Base-by-base conservation (phyloP, 345 rosid species). In the Bruguiera parviflora region DNA sequence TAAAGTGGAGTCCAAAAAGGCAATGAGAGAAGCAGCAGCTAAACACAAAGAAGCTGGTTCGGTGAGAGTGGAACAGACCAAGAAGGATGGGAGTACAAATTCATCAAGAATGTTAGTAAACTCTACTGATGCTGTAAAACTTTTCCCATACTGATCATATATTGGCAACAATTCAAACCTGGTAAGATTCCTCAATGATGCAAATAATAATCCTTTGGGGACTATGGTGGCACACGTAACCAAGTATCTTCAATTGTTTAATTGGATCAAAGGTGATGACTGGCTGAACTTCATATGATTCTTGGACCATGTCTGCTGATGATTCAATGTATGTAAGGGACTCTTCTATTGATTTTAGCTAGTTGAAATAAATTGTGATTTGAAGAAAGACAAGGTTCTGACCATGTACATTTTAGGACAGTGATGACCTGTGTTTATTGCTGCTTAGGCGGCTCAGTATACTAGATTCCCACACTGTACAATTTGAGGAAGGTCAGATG, bases 1-100 rank as follows among this genome's bases (percentile, higher is more conserved):
- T 43, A 94, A 88, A 83, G 80, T 86, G 28, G 97, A 92, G 82
- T 85, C 88, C 27, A 92, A 80, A 85, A 88, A 86, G 71, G 84
- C 77, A 68, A 95, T 85, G 82, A 92, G 91, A 69, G 96, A 88
- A 85, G 84, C 90, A 35, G 85, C 80, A 11, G 84, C 84, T 5
- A 83, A 85, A 74, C 97, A 89, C 64, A 92, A 87, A 66, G 96
- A 85, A 80, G 71, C 80, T 20, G 68, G 55, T n/a, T 27, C 75
- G 18, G 59, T 55, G 28, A 84, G 73, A 74, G 61, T 29, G 43
- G 86, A 87, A 19, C 81, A 77, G 19, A 62, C 58, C 72, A 80
- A 55, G 79, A 85, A 56, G 66, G 64, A 25, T 27, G 74, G 61
- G 61, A 79, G 13, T 73, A 75, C 49, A 61, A 79, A 32, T 67